Conservation (phyloP, 305 asterid species). For the Solanum hybrid region DNA sequence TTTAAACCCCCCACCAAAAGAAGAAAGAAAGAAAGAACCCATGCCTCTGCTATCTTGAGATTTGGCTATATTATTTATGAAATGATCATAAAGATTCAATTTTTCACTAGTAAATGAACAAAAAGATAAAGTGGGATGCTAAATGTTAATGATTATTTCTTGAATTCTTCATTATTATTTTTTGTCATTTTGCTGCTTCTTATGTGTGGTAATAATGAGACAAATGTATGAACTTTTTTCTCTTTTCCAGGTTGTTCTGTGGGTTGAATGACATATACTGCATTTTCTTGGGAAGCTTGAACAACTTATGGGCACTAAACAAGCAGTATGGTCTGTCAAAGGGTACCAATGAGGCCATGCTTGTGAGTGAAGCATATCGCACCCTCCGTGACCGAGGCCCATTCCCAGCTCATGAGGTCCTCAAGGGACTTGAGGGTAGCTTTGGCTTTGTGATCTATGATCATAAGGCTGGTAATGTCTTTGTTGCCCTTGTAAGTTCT, state of each 20-base stretch:
- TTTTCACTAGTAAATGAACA: neutral
- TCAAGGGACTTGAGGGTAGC: conserved; percentile 76
- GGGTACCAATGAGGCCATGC: conserved; percentile 69
- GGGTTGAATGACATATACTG: conserved; percentile 75
- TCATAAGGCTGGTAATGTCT: conserved; percentile 56
- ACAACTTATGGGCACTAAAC: conserved; percentile 61
- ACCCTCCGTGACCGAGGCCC: conserved; percentile 89
- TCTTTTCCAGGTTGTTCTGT: conserved; percentile 53
- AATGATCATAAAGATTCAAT: neutral
- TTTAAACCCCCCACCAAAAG: neutral
- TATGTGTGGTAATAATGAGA: neutral
- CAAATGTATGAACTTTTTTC: neutral
- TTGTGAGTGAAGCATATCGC: conserved; percentile 66
- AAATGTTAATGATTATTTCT: neutral
- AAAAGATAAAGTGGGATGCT: neutral
- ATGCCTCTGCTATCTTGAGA: neutral
- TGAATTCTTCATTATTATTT: neutral
- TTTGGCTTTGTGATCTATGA: conserved; percentile 86
- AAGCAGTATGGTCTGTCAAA: conserved; percentile 74
- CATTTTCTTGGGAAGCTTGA: conserved; percentile 59
- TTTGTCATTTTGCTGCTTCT: neutral
- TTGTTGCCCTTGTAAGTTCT: conserved; percentile 41
- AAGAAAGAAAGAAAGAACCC: neutral
- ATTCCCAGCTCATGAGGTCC: conserved; percentile 84
- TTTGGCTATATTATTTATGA: neutral